These are phyloP conservation scores for Alisma plantagoaquatica DNA, from an alignment of 106 monocot species.

Conservation along the genomic window DNA sequence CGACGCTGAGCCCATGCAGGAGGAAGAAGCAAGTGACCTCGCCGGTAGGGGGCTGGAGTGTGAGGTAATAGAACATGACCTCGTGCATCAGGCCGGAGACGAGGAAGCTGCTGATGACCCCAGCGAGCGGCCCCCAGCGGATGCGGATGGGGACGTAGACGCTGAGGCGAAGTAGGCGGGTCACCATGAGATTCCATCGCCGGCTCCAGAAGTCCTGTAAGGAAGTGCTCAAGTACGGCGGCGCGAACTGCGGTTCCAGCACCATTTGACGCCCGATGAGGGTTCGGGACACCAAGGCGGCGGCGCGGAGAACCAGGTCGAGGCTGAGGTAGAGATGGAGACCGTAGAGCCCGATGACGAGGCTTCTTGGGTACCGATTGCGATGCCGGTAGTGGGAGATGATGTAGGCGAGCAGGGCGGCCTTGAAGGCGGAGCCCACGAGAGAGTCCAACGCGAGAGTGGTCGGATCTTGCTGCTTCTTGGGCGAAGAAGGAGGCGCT, in stretches of 20 bases:
- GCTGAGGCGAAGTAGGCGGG: constrained; percentile 7
- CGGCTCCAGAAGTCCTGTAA: constrained; percentile 17
- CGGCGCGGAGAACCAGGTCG: not conserved
- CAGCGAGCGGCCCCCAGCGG: constrained; percentile 5
- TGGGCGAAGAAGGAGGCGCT: too few relatives aligned
- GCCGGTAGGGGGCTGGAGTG: not conserved
- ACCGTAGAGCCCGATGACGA: constrained; percentile 21
- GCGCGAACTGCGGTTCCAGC: constrained; percentile 6
- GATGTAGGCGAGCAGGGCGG: constrained; percentile 6
- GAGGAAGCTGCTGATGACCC: constrained; percentile 5
- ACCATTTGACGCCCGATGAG: not conserved
- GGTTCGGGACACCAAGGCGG: not conserved
- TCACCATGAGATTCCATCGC: constrained; percentile 15
- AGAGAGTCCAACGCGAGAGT: too few relatives aligned
- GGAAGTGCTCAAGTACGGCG: constrained; percentile 5
- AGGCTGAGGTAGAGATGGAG: constrained; percentile 28
- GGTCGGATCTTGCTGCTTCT: not conserved
- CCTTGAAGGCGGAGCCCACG: constrained; percentile 13
- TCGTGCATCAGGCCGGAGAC: constrained; percentile 18
- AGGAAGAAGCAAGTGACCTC: constrained; percentile 10
- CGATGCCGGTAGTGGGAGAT: constrained; percentile 19
- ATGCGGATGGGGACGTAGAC: constrained; percentile 6
- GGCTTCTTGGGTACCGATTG: constrained; percentile 3
- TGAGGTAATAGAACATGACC: constrained; percentile 9
- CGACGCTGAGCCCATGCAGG: constrained; percentile 7